Evolutionary conservation across 2,329 filamentous ascomycete species (phyloP).

Genomic region (Colletotrichum sp.): DNA sequence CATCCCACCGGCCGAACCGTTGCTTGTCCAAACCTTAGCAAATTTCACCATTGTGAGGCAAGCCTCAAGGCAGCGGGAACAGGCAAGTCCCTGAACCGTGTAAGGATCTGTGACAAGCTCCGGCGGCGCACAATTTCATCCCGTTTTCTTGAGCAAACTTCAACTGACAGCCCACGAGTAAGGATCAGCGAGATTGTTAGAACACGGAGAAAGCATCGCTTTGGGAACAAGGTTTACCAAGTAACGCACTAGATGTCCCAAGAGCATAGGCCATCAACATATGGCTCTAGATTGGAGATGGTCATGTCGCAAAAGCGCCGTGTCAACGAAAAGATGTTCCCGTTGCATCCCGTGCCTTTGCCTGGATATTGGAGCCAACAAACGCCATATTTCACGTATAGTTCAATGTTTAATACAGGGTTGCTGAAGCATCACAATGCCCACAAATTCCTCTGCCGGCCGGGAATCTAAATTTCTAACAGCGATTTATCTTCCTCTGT

Average conservation of each 20-base stretch:
- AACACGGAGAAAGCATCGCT: not conserved
- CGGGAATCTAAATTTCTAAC: no score
- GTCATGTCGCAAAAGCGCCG: not conserved
- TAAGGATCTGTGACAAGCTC: not conserved
- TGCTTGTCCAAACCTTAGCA: not conserved
- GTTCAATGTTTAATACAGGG: no score
- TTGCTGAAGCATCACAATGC: no score
- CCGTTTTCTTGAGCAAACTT: not conserved
- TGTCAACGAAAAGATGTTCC: not conserved
- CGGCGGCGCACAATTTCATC: not conserved
- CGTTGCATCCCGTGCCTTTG: not conserved
- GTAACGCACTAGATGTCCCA: not conserved
- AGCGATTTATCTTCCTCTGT: no score
- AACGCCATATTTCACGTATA: not conserved
- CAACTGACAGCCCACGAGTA: not conserved
- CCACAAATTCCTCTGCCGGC: no score
- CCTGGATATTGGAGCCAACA: not conserved
- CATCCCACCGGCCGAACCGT: not conserved
- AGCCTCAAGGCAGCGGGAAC: not conserved
- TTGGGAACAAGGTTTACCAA: not conserved
- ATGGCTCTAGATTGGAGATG: not conserved
- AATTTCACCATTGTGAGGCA: not conserved
- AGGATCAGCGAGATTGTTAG: no score
- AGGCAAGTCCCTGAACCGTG: not conserved
- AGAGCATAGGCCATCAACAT: not conserved